A percentile compares a stretch with the other conserved stretches of the same genome.
Conservation (phyloP, 192 early-diverging fungal species). For the Mortierella antarctica region DNA sequence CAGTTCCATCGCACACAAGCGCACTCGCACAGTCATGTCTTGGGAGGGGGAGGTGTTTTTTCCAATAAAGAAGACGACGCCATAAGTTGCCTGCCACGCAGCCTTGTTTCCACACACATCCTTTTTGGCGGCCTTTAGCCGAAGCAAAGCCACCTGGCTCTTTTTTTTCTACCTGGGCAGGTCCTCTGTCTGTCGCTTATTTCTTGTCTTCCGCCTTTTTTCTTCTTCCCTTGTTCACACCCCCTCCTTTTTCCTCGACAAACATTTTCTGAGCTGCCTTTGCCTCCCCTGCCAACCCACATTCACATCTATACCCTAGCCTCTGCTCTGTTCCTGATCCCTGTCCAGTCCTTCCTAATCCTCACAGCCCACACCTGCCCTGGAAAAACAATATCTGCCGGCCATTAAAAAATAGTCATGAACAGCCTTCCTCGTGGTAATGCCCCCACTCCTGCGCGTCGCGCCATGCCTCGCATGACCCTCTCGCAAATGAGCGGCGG, state of each 20-base stretch:
- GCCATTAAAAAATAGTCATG: conserved; percentile 2
- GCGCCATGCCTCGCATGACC: conserved; percentile 33
- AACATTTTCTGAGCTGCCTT: too few relatives aligned
- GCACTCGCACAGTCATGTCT: neutral
- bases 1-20: neutral
- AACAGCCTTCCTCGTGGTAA: conserved; percentile 32
- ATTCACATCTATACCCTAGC: neutral
- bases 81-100: neutral
- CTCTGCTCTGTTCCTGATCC: neutral
- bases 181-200: neutral
- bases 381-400: neutral
- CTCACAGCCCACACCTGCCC: neutral
- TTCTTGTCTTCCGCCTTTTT: neutral
- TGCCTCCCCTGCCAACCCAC: neutral
- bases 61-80: conserved; percentile 3
- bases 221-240: neutral
- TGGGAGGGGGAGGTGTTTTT: neutral
- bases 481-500: conserved; percentile 36
- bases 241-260: neutral
- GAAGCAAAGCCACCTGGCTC: neutral
- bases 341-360: neutral
- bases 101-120: too few relatives aligned
- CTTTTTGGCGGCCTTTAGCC: too few relatives aligned
- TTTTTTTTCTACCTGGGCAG: neutral
- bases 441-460: conserved; percentile 31